phyloP scores from a whole-genome alignment of 148 eudicot genomes.

The Talinum fruticosum region DNA sequence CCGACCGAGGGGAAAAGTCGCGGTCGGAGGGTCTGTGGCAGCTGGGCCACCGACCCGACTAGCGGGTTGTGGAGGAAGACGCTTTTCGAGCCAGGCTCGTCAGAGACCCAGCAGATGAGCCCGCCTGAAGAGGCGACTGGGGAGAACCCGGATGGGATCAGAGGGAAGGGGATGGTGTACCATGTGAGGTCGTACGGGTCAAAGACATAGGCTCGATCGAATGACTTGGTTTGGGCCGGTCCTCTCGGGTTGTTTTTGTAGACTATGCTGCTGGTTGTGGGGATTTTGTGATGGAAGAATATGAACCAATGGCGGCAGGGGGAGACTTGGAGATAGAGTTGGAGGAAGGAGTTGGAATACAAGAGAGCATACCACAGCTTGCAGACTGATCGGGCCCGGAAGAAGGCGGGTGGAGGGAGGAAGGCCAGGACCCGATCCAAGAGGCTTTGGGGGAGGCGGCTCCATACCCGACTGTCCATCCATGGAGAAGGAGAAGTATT shows the following conservation, averaged over 20 bases:
- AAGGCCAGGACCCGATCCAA: conserved; percentile 72
- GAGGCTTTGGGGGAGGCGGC: conserved; percentile 60
- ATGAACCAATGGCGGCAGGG: conserved; percentile 66
- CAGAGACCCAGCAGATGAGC: conserved; percentile 64
- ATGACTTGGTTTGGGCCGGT: neutral
- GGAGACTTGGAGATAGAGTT: conserved; percentile 60
- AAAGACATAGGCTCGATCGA: conserved; percentile 47
- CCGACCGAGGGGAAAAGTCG: conserved; percentile 76
- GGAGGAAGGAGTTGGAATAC: conserved; percentile 65
- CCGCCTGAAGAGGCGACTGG: conserved; percentile 80
- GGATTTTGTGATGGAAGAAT: conserved; percentile 63
- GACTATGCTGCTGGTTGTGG: conserved; percentile 27
- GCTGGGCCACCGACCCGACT: conserved; percentile 47
- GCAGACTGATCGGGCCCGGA: conserved; percentile 77
- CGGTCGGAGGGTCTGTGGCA: conserved; percentile 60
- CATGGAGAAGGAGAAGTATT: conserved; percentile 45
- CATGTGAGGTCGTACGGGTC: conserved; percentile 69
- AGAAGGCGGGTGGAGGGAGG: conserved; percentile 79
- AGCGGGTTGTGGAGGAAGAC: conserved; percentile 73
- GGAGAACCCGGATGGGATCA: conserved; percentile 62
- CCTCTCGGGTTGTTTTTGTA: conserved; percentile 13
- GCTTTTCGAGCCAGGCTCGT: conserved; percentile 65
- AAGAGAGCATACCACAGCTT: conserved; percentile 84
- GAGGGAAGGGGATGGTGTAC: conserved; percentile 54
- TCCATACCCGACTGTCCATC: conserved; percentile 88